Evolutionary conservation across 805 yeast species (phyloP).

Genomic region (Lipomyces mesembrius): DNA sequence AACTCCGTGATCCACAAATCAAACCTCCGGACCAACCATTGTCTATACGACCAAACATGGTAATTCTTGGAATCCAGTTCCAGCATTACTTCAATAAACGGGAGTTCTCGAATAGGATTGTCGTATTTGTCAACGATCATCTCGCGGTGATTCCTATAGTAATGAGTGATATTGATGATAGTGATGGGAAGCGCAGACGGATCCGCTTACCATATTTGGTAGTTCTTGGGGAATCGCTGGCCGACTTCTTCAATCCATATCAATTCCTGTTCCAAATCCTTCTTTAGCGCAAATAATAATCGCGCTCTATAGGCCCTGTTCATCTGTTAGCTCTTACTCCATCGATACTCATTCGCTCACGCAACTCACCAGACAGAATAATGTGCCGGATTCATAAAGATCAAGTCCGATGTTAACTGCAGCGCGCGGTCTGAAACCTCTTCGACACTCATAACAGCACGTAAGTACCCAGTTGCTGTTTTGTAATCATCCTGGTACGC

Average conservation of each 20-base stretch:
- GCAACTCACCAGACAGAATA: slow-evolving; percentile 78
- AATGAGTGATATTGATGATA: neutral
- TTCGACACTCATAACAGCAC: slow-evolving; percentile 60
- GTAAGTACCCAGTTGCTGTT: slow-evolving; percentile 60
- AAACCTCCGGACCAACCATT: slow-evolving; percentile 74
- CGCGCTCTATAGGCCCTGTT: slow-evolving; percentile 45
- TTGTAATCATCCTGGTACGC: slow-evolving; percentile 73
- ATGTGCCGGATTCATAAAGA: slow-evolving; percentile 80
- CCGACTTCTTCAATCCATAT: slow-evolving; percentile 82
- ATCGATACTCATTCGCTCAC: neutral
- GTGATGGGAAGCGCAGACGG: too few relatives aligned
- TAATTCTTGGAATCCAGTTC: slow-evolving; percentile 85
- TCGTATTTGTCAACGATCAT: slow-evolving; percentile 28
- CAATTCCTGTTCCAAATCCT: slow-evolving; percentile 59
- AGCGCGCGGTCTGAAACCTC: slow-evolving; percentile 77
- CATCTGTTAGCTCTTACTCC: neutral
- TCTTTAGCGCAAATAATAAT: slow-evolving; percentile 41
- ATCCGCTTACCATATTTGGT: slow-evolving; percentile 72
- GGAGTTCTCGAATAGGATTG: slow-evolving; percentile 61
- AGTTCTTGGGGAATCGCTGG: slow-evolving; percentile 79
- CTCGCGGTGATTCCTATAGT: slow-evolving; percentile 73
- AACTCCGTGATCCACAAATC: slow-evolving; percentile 58
- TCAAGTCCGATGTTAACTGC: slow-evolving; percentile 64
- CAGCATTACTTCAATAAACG: slow-evolving; percentile 68
- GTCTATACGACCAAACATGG: slow-evolving; percentile 93